phyloP scores from a whole-genome alignment of 1,284 basidiomycete genomes.

The Puccinia triticina region DNA sequence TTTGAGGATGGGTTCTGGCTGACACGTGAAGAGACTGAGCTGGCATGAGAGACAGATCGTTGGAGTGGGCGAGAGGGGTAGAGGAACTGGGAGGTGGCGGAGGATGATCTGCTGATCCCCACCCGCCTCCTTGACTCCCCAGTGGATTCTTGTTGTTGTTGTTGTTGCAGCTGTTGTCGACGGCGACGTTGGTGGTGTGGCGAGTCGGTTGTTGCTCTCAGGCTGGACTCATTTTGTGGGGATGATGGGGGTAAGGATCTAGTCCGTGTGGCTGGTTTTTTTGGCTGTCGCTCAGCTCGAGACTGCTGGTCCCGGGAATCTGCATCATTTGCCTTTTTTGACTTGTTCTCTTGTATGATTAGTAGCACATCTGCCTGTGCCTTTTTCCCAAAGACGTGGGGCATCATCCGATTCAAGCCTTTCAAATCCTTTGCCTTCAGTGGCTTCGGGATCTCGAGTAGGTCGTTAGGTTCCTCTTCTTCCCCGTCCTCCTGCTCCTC shows the following conservation, averaged over 20 bases:
- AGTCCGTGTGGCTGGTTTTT: not conserved
- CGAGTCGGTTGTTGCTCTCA: not conserved
- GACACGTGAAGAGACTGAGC: constrained; percentile 22
- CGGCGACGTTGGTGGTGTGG: not conserved
- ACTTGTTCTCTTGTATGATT: constrained; percentile 44
- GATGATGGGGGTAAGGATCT: not conserved
- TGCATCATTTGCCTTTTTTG: not conserved
- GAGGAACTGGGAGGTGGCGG: constrained; percentile 13
- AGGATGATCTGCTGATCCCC: constrained; percentile 17
- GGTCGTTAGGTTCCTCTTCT: constrained; percentile 23
- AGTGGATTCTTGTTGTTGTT: not conserved
- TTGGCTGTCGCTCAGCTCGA: not conserved
- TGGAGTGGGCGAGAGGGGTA: not conserved
- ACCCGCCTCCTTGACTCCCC: constrained; percentile 21
- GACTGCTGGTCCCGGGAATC: not conserved
- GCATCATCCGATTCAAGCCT: constrained; percentile 47
- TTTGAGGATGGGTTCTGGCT: constrained; percentile 24
- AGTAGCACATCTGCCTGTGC: constrained; percentile 45
- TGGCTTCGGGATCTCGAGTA: not conserved
- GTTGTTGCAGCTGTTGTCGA: too few species aligned
- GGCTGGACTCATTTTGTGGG: not conserved
- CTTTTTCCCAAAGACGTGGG: constrained; percentile 41
- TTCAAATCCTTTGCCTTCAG: constrained; percentile 17
- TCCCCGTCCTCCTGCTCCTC: constrained; percentile 11
- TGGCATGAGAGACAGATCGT: not conserved